Conservation (phyloP, 225 moss, liverwort and hornwort species). For the Neckera pumila region DNA sequence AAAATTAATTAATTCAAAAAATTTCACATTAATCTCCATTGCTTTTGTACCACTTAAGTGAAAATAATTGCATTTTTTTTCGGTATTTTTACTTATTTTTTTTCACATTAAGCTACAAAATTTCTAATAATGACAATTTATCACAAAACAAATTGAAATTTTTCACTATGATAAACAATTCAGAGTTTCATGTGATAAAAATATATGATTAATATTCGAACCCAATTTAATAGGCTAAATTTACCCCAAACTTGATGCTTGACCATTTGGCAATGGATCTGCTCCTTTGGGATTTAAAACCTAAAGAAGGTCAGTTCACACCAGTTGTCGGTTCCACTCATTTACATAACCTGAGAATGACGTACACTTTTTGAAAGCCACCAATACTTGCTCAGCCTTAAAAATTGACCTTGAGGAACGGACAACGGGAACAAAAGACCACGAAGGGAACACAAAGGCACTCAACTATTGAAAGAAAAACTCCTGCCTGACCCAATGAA, state of each 20-base stretch:
- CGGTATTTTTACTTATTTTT: background rate
- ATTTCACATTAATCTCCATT: background rate
- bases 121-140: background rate
- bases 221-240: too few relatives aligned
- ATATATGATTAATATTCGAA: accelerated
- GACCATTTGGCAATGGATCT: too few relatives aligned
- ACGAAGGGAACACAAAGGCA: background rate
- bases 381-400: background rate
- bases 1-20: accelerated
- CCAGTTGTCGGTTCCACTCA: background rate
- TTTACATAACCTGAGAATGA: background rate
- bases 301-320: background rate
- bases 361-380: background rate
- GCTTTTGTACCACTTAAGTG: too few relatives aligned
- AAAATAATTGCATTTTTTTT: too few relatives aligned
- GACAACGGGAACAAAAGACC: background rate
- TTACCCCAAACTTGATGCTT: background rate
- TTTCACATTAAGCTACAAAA: background rate
- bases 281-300: background rate
- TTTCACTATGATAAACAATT: background rate
- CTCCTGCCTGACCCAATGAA: background rate
- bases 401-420: background rate
- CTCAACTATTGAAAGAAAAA: background rate
- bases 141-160: accelerated
- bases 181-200: accelerated